Evolutionary conservation across 495 filamentous ascomycete species (phyloP).

Genomic region (Lichina pygmaea): DNA sequence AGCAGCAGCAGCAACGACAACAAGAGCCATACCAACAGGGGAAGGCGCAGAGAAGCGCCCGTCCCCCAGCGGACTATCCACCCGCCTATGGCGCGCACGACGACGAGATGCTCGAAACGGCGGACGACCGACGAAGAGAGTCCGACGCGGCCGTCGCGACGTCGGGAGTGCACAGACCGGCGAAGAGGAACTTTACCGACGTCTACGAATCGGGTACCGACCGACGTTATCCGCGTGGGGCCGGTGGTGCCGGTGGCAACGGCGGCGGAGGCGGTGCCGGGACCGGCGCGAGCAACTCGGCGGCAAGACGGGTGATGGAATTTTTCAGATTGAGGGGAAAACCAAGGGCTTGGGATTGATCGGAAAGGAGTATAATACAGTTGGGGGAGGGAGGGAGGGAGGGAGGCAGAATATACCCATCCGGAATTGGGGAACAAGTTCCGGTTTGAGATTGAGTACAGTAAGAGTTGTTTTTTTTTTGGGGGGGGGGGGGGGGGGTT

Average conservation of each 20-base stretch:
- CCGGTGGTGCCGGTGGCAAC: conserved; percentile 27
- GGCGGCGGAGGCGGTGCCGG: conserved; percentile 24
- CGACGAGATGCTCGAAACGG: not conserved
- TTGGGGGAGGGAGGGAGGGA: no score
- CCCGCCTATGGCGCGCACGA: not conserved
- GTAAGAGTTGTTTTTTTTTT: no score
- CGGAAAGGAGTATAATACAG: no score
- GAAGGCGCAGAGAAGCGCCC: not conserved
- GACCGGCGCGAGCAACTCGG: conserved; percentile 47
- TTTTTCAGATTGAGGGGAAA: conserved; percentile 77
- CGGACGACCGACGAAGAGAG: conserved; percentile 8
- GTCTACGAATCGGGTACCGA: conserved; percentile 34
- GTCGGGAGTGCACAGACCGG: conserved; percentile 47
- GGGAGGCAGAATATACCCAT: no score
- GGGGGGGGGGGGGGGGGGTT: no score
- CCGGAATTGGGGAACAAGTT: no score
- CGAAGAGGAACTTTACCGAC: conserved; percentile 51
- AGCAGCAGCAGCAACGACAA: not conserved
- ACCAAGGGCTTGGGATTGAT: conserved; percentile 31
- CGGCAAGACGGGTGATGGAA: conserved; percentile 86
- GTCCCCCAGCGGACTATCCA: not conserved
- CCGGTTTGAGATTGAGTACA: no score
- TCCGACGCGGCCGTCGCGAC: conserved; percentile 8
- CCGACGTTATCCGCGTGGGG: not conserved
- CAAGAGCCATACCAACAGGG: not conserved